Evolutionary conservation across 2,329 filamentous ascomycete species (phyloP).

Genomic region (Colletotrichum sp.): DNA sequence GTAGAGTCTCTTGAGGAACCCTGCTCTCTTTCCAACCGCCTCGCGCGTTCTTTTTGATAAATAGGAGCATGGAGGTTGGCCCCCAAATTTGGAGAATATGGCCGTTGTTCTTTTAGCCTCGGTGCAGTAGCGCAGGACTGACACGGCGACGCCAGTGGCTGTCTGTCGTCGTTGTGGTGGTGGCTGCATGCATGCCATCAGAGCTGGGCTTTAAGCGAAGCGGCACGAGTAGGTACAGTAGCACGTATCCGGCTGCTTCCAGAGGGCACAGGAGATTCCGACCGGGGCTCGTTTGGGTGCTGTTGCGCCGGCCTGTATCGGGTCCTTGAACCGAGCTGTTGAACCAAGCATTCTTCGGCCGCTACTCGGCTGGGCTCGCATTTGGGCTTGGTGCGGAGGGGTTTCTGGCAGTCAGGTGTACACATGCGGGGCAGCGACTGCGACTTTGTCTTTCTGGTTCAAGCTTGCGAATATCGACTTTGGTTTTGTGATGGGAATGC

Average conservation of each 20-base stretch:
- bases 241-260: conserved; percentile 1
- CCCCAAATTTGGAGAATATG: conserved; percentile 17
- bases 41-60: background rate
- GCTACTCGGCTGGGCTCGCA: background rate
- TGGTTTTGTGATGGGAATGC: background rate
- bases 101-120: conserved; percentile 16
- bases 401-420: background rate
- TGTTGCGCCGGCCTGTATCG: background rate
- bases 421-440: conserved; percentile 10
- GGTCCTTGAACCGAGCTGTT: background rate
- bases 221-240: background rate
- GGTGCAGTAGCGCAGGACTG: conserved; percentile 11
- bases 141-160: background rate
- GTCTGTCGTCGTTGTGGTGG: background rate
- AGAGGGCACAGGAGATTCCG: background rate
- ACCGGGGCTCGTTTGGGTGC: background rate
- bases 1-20: background rate
- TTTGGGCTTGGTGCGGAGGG: background rate
- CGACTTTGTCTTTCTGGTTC: background rate
- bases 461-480: background rate
- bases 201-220: conserved; percentile 2
- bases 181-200: conserved; percentile 12
- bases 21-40: background rate
- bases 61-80: background rate
- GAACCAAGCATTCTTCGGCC: background rate